These are phyloP conservation scores for Astraeus odoratus DNA, from an alignment of 768 basidiomycete species.

Conservation along the genomic window DNA sequence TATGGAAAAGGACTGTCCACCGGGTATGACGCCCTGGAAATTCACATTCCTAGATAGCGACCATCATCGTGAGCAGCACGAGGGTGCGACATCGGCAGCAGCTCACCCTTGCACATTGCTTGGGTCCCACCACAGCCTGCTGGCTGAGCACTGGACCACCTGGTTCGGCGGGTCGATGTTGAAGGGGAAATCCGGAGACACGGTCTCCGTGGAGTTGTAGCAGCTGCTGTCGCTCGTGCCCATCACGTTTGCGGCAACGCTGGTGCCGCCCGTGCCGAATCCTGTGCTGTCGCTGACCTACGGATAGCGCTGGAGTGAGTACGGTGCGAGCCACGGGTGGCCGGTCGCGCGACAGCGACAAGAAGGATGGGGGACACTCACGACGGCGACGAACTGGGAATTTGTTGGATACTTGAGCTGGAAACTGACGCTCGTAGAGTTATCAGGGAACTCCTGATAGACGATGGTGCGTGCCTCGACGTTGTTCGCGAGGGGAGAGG, in stretches of 20 bases:
- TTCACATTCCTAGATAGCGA: slow-evolving; percentile 38
- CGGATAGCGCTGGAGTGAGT: background rate
- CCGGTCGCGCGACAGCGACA: background rate
- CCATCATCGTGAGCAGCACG: background rate
- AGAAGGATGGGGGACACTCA: too few species aligned
- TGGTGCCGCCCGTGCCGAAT: slow-evolving; percentile 74
- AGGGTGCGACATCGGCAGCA: background rate
- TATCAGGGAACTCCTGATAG: slow-evolving; percentile 44
- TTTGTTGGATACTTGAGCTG: slow-evolving; percentile 56
- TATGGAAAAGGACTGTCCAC: slow-evolving; percentile 67
- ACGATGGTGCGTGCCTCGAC: slow-evolving; percentile 59
- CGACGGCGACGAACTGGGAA: slow-evolving; percentile 73
- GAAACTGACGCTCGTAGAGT: slow-evolving; percentile 38
- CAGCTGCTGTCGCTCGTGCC: slow-evolving; percentile 49
- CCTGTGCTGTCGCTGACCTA: slow-evolving; percentile 54
- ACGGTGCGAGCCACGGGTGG: background rate
- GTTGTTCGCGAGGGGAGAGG: slow-evolving; percentile 52
- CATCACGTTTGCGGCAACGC: slow-evolving; percentile 52
- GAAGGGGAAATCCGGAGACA: slow-evolving; percentile 51
- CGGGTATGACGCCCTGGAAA: slow-evolving; percentile 72
- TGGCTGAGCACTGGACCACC: slow-evolving; percentile 56
- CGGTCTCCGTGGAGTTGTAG: slow-evolving; percentile 43
- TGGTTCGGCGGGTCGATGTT: slow-evolving; percentile 55
- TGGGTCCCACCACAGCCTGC: slow-evolving; percentile 62
- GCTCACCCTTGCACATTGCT: slow-evolving; percentile 45